Evolutionary conservation across 2,329 filamentous ascomycete species (phyloP), one percentile per base, ranked within the genome.

Genomic region (Fusarium setosum): DNA sequence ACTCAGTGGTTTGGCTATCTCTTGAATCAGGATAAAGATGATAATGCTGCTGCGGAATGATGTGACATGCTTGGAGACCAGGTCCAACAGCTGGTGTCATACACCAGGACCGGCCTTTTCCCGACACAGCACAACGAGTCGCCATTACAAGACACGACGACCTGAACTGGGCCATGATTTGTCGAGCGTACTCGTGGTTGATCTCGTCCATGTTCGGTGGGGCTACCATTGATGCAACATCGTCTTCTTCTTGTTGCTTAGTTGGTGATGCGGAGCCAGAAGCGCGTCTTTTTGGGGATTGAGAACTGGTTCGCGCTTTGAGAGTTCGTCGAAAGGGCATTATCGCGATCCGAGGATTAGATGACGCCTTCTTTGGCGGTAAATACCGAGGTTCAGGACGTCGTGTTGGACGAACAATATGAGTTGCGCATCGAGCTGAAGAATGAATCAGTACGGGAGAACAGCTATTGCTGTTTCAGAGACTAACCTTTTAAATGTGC

Each of bases 41-140:
- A 32, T 65, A 67, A 34, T 69, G 66, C 18, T 64, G 49, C 54
- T 65, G 63, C 15, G 63, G 61, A 5, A 69, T 42, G 38, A 69
- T 63, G 31, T 69, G 66, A 29, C 66, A 67, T 10, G 63, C 63
- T 23, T 67, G 60, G 8, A 69, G 18, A 11, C 21, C 58, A 1
- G 59, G 59, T 5, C 66, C 66, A 17, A 63, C 23, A 21, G 37
- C 15, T 5, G 50, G 57, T 11, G 7, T 50, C 4, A 42, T n/a
- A 35, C 45, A 65, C 63, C 59, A 66, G 4, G 62, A 57, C 15
- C 38, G 15, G 5, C 65, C 62, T 35, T 54, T 32, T 12, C 54
- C 62, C 7, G 62, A 49, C 1, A 66, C 35, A 26, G 51, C 62
- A 34, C 59, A 68, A 15, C 21, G 17, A 8, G 12, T n/a, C 13